Evolutionary conservation across 163 green algal genomes (phyloP).

Genomic region (Scenedesmus sp.): DNA sequence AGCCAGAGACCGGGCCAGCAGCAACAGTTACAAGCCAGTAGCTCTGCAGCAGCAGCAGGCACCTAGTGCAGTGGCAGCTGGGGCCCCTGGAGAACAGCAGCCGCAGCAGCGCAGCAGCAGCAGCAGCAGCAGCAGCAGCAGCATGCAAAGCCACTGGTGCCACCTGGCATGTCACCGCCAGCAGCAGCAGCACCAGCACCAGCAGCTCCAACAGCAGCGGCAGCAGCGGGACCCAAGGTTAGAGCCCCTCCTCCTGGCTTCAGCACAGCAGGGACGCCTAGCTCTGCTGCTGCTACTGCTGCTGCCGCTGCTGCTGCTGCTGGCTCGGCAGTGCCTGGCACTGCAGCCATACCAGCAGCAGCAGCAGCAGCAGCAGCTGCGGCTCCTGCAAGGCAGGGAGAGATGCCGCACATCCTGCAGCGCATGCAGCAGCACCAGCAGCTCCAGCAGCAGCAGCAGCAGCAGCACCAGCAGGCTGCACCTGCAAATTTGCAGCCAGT

Average conservation of each 20-base stretch:
- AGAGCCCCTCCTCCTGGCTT: neutral
- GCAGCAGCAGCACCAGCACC: slow-evolving; percentile 18
- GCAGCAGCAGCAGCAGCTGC: neutral
- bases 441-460: neutral
- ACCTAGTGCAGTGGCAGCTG: neutral
- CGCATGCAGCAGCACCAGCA: neutral
- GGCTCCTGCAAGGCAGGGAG: neutral
- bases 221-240: neutral
- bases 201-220: neutral
- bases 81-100: neutral
- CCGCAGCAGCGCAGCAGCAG: neutral
- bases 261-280: neutral
- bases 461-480: too few species aligned
- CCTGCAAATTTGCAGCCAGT: neutral
- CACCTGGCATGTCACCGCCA: neutral
- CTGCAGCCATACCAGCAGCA: neutral
- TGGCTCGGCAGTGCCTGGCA: neutral
- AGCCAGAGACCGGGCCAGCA: neutral
- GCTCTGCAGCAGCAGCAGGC: neutral
- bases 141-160: neutral
- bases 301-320: neutral
- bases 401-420: neutral
- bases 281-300: neutral
- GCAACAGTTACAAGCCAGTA: slow-evolving; percentile 10
- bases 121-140: slow-evolving; percentile 23